Base-by-base conservation (phyloP, 345 rosid genomes). In the Eucalyptus tenuipes region DNA sequence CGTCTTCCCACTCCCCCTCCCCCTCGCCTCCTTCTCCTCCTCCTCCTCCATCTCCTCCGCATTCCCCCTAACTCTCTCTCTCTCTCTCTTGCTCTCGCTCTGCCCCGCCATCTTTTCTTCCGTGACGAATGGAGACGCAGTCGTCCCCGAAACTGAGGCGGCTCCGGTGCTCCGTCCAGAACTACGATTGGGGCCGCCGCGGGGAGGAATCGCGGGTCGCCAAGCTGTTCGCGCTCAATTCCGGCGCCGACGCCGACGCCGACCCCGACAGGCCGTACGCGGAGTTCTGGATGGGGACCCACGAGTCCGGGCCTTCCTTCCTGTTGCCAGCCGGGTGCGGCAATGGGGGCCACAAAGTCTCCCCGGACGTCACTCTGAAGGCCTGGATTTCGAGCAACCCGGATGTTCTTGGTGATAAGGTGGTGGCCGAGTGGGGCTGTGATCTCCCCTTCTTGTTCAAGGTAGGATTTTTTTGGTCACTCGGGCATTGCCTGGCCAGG, bases 391-490 rank as follows among this genome's bases (percentile, higher is more conserved):
- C 75, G 68, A 91, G 93, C 88, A 95, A 97, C 89, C 98, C 99
- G 55, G 57, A 90, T 88, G 97, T 94, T 55, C 96, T 98, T 16
- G 99, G 99, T 6, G 88, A 91, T 16, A 93, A 90, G 93, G 99
- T 97, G 91, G 89, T 97, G 92, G 89, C 92, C 53, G 93, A 92
- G 90, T 98, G 99, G 99, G 99, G 99, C n/a, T 94, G 92, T 71
- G 97, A 98, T 96, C 99, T 98, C 81, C 99, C 99, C 29, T 98
- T 96, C 91, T 90, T 98, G 88, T 97, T 97, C 95, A 98, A 98
- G 99, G 99, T 96, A 90, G 53, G 10, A 27, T 81, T 59, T 55
- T 48, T 55, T 57, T 44, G 33, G 12, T 53, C 50, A 12, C 61
- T 13, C 10, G 59, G 37, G 66, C 49, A 17, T 68, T 52, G 64